Conservation (phyloP, 2,329 filamentous ascomycete genomes). For the Coniochaeta sp. region DNA sequence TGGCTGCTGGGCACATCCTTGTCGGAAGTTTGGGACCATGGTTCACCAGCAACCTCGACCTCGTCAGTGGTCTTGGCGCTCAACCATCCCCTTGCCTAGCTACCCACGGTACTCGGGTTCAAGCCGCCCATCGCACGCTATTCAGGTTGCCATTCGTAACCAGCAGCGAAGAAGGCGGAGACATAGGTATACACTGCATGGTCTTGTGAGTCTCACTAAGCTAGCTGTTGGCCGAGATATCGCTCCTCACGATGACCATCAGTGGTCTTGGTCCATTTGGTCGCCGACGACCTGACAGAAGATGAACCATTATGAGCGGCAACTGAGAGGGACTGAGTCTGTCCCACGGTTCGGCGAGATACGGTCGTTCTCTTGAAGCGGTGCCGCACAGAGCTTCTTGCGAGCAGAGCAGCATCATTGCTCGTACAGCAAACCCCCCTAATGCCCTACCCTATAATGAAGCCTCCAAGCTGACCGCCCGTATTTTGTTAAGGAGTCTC, state of each 20-base stretch:
- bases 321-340: not conserved
- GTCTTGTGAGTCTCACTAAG: not conserved
- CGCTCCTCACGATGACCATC: not conserved
- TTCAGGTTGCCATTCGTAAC: not conserved
- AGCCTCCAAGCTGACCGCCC: not conserved
- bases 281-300: not conserved
- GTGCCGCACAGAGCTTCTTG: not conserved
- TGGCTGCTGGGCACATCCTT: not conserved
- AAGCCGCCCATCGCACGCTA: not conserved
- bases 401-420: not conserved
- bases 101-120: not conserved
- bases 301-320: not conserved
- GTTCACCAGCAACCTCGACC: not conserved
- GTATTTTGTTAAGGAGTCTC: not conserved
- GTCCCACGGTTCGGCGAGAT: not conserved
- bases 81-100: no score
- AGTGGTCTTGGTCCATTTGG: not conserved
- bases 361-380: not conserved
- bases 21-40: not conserved
- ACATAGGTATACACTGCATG: not conserved
- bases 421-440: not conserved
- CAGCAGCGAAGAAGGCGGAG: not conserved
- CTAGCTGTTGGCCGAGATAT: not conserved
- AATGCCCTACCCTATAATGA: not conserved
- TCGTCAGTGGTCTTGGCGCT: not conserved